Evolutionary conservation across 305 asterid genomes (phyloP).

Genomic region (Rubia tinctorum): DNA sequence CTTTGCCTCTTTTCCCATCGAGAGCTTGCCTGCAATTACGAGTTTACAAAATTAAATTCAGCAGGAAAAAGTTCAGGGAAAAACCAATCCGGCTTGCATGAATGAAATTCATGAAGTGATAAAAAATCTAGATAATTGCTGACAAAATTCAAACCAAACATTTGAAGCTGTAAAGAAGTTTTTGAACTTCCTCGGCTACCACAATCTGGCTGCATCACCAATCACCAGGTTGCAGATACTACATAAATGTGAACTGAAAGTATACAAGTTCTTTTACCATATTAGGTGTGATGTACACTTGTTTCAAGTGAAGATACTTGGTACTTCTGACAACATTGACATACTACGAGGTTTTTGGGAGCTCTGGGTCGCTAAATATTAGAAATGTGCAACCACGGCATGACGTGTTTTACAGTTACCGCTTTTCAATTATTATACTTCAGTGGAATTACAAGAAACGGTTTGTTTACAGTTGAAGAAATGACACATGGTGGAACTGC

Average conservation of each 20-base stretch:
- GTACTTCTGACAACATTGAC: neutral
- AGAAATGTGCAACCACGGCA: neutral
- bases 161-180: neutral
- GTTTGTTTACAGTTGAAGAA: neutral
- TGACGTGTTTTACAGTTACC: neutral
- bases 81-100: neutral
- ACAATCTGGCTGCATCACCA: neutral
- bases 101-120: neutral
- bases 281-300: neutral
- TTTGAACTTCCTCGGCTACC: neutral
- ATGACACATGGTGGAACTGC: neutral
- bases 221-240: neutral
- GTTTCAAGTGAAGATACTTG: neutral
- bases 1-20: conserved; percentile 94
- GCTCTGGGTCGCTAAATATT: neutral
- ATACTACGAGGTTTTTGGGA: neutral
- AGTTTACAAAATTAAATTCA: neutral
- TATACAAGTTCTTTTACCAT: neutral
- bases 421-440: neutral
- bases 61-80: neutral
- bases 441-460: neutral
- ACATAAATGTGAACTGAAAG: neutral
- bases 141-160: neutral
- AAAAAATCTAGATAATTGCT: neutral
- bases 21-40: conserved; percentile 62